Evolutionary conservation across 1,284 basidiomycete species (phyloP).

Genomic region (Ustilago shanxiensis): DNA sequence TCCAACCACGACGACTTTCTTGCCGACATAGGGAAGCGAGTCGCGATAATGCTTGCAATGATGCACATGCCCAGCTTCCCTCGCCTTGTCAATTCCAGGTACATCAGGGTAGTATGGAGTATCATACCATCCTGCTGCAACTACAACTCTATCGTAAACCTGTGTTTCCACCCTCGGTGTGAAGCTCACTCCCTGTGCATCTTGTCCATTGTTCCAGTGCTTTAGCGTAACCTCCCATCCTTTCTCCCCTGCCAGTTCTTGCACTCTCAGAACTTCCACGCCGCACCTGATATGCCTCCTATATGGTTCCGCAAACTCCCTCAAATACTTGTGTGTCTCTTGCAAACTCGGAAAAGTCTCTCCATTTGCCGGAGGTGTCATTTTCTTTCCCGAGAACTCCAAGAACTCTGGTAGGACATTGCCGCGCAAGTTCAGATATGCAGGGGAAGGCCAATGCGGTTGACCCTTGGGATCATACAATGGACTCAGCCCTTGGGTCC

Average conservation of each 20-base stretch:
- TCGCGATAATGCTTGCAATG: constrained; percentile 66
- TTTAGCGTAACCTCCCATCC: constrained; percentile 48
- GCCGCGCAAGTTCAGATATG: constrained; percentile 59
- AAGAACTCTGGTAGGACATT: constrained; percentile 65
- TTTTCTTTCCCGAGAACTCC: constrained; percentile 48
- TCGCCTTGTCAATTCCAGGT: constrained; percentile 40
- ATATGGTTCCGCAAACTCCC: constrained; percentile 39
- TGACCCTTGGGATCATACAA: constrained; percentile 36
- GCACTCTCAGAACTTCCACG: constrained; percentile 52
- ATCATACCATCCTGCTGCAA: constrained; percentile 62
- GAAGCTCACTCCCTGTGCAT: constrained; percentile 10
- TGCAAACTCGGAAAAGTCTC: constrained; percentile 57
- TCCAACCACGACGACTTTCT: constrained; percentile 58
- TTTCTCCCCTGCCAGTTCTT: constrained; percentile 40
- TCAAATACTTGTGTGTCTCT: constrained; percentile 59
- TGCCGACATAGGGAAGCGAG: constrained; percentile 34
- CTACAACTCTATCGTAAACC: constrained; percentile 49
- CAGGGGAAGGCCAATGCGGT: constrained; percentile 61
- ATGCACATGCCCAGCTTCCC: constrained; percentile 39
- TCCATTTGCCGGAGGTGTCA: constrained; percentile 40
- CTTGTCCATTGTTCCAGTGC: constrained; percentile 26
- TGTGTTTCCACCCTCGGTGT: constrained; percentile 18
- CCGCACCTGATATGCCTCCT: constrained; percentile 29
- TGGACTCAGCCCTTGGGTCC: constrained; percentile 31
- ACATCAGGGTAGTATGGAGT: constrained; percentile 54